Base-by-base conservation (phyloP, 345 rosid species). In the Boechera stricta region DNA sequence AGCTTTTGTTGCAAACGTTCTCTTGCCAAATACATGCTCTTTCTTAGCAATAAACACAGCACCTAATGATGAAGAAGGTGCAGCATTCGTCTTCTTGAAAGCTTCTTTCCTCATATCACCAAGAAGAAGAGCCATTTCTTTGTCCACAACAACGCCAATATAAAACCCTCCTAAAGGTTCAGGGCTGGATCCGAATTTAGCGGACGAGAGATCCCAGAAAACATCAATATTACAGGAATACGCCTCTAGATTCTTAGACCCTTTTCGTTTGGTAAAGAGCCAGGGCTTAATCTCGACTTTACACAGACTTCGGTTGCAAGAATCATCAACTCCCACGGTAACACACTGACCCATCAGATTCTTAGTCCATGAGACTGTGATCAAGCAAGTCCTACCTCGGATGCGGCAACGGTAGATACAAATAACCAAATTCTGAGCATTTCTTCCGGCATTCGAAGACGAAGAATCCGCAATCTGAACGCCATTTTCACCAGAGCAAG, bases 61-160 rank as follows among this genome's bases (percentile, higher is more conserved):
- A 71, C 18, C 73, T 0, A 87, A 80, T 69, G 88, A 77, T 59
- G 73, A 78, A 67, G 72, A 58, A 6, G 83, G 83, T 15, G 72
- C 52, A 45, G 86, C 85, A 56, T 69, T 80, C 0, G 91, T 85
- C 84, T 90, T 91, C 86, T 90, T 94, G 36, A 77, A 84, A 80
- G 97, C 95, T 81, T 92, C 97, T 78, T 89, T 94, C 74, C 81
- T 87, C 97, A 94, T 81, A 78, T 94, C 97, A 13, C 98, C 98
- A 10, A 94, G 90, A 78, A 92, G 89, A 57, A 94, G 85, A 82
- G 82, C 79, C 87, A 89, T 87, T 72, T 94, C 90, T 81, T 79
- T 84, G 45, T 92, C 93, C 29, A 85, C 88, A 71, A 92, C 90
- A 69, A 94, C 82, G 31, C 83, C 87, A 8, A 92, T 87, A 78